Percentiles rank a stretch among this genome's conserved stretches.
Conservation (phyloP, 2,329 filamentous ascomycete species). For the Emmonsia crescens region DNA sequence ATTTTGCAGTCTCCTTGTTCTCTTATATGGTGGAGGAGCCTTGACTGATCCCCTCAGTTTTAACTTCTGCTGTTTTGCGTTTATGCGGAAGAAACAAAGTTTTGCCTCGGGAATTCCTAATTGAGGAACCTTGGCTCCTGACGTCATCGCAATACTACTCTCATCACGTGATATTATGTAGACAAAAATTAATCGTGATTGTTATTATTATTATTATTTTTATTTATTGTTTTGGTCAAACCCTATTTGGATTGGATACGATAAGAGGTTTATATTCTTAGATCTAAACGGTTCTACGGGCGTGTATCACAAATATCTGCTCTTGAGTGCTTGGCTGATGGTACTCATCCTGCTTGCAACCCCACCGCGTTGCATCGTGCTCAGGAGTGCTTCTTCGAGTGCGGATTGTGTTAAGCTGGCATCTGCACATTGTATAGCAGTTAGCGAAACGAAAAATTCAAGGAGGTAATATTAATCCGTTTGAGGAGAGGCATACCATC, state of each 20-base stretch:
- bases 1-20: neutral
- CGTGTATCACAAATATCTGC: constrained; percentile 35
- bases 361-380: constrained; percentile 48
- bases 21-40: neutral
- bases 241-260: neutral
- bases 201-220: too few relatives aligned
- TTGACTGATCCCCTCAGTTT: neutral
- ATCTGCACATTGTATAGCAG: constrained; percentile 29
- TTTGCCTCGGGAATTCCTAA: neutral
- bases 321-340: constrained; percentile 44
- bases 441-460: neutral
- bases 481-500: constrained; percentile 37
- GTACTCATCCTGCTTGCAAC: constrained; percentile 41
- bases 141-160: neutral
- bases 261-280: too few relatives aligned
- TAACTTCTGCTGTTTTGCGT: neutral
- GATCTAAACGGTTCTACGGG: neutral
- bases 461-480: neutral
- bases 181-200: too few relatives aligned
- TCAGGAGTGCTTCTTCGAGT: constrained; percentile 52
- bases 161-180: neutral
- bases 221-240: too few relatives aligned
- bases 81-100: neutral
- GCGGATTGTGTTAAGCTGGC: constrained; percentile 55
- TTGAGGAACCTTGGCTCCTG: neutral